phyloP scores from a whole-genome alignment of 2,329 filamentous ascomycete genomes.

The Geosmithia putterillii region DNA sequence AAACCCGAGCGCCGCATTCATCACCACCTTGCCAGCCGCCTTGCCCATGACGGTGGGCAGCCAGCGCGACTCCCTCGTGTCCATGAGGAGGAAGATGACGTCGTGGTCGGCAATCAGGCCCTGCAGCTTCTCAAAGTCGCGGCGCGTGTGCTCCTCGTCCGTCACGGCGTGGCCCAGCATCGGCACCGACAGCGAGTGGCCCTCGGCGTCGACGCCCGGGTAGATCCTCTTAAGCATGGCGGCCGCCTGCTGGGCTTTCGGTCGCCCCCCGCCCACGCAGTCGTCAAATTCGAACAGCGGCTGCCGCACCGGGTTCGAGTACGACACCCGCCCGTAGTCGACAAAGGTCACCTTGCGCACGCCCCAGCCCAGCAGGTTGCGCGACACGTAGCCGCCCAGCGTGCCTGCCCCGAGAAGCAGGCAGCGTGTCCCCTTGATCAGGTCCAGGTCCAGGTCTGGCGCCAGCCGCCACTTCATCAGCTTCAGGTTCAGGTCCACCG shows the following conservation, averaged over 20 bases:
- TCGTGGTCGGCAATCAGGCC: slow-evolving; percentile 74
- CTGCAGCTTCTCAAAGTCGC: slow-evolving; percentile 65
- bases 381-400: slow-evolving; percentile 83
- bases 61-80: slow-evolving; percentile 90
- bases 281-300: slow-evolving; percentile 86
- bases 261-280: slow-evolving; percentile 71
- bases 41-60: slow-evolving; percentile 94
- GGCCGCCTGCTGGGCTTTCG: slow-evolving; percentile 73
- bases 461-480: slow-evolving; percentile 98
- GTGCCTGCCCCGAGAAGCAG: slow-evolving; percentile 87
- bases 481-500: slow-evolving; percentile 91
- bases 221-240: slow-evolving; percentile 77
- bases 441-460: slow-evolving; percentile 74
- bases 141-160: slow-evolving; percentile 56
- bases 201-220: slow-evolving; percentile 72
- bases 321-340: slow-evolving; percentile 86
- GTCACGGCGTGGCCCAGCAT: slow-evolving; percentile 89
- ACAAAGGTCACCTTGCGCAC: slow-evolving; percentile 92
- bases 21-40: slow-evolving; percentile 80
- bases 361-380: slow-evolving; percentile 90
- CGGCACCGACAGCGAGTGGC: slow-evolving; percentile 74
- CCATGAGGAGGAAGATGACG: slow-evolving; percentile 92
- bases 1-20: slow-evolving; percentile 93
- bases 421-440: slow-evolving; percentile 81
- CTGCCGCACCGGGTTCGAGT: slow-evolving; percentile 91